These are phyloP conservation scores for Ustilago shanxiensis DNA, from an alignment of 1,284 basidiomycete species.

Conservation along the genomic window DNA sequence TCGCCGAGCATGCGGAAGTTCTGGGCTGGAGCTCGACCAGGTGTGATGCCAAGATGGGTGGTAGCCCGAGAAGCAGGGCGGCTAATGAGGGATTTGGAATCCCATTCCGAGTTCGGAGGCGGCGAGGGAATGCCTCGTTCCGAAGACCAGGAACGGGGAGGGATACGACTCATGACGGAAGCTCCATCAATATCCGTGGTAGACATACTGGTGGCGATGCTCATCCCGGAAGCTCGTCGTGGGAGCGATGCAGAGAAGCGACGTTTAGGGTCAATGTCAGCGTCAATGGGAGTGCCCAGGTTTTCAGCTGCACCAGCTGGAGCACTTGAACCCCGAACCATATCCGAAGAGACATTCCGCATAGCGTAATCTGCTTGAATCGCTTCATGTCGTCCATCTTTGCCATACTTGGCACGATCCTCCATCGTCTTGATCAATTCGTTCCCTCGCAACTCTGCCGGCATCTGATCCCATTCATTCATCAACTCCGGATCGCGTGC, in stretches of 20 bases:
- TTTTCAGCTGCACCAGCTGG: constrained; percentile 15
- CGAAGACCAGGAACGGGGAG: constrained; percentile 57
- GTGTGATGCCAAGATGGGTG: constrained; percentile 13
- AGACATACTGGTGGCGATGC: constrained; percentile 31
- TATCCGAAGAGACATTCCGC: constrained; percentile 15
- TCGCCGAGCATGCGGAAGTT: constrained; percentile 48
- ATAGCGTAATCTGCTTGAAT: constrained; percentile 27
- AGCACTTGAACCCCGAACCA: constrained; percentile 32
- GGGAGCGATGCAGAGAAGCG: constrained; percentile 34
- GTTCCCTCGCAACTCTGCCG: constrained; percentile 32
- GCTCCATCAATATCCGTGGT: constrained; percentile 27
- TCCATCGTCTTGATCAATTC: constrained; percentile 48
- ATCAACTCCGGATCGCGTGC: constrained; percentile 26
- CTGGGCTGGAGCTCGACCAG: constrained; percentile 26
- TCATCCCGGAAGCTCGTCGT: constrained; percentile 30
- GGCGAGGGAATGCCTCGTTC: constrained; percentile 48
- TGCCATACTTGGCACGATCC: constrained; percentile 39
- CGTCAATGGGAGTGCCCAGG: constrained; percentile 13
- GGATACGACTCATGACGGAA: constrained; percentile 46
- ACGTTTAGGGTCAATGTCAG: constrained; percentile 20
- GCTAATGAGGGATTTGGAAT: constrained; percentile 37
- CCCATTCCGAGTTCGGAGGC: constrained; percentile 58
- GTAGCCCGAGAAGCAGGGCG: constrained; percentile 41
- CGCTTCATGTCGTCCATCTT: constrained; percentile 46
- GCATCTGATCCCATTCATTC: constrained; percentile 47